Evolutionary conservation across 805 yeast genomes (phyloP), one percentile per base, ranked within the genome.

Genomic region (Zygosaccharomyces rouxii): DNA sequence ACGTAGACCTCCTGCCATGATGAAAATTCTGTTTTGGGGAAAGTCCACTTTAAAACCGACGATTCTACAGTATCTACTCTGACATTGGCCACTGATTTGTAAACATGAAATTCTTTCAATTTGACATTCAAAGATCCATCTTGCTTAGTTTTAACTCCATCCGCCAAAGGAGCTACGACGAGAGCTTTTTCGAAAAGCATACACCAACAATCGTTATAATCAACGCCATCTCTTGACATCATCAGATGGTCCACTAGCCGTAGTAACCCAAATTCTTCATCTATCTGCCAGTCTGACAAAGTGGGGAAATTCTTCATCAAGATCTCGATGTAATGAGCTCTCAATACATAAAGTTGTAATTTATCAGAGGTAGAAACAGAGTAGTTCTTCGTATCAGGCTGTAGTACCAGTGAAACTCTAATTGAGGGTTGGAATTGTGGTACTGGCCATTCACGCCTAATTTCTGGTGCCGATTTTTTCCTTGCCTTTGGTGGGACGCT

Each of bases 231-330:
- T 18, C 51, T 54, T 1, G 71, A 67, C 3, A 70, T 57, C 40
- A 58, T 42, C 14, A 72, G 54, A 10, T 41, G 53, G 53, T 72
- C 75, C 9, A 70, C 69, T 9, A 71, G 44, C 44, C 75, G 57
- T 38, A 72, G 48, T 5, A 62, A 45, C 0, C 76, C 76, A 49
- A 59, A 66, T 30, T 54, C 47, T 3, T 62, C 53, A 43, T 70
- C 72, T 18, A 69, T 45, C 18, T 58, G 55, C 49, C 62, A 55
- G 26, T 59, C 66, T 1, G 47, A 38, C 10, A 70, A 37, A 1
- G 47, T 28, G 2, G 58, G 47, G 42, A 59, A 61, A 19, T 54
- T 55, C 9, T 47, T 50, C 13, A 58, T 39, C 16, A 66, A 47
- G 3, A 53, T 22, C 19, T 61, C 62, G n/a, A 58, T 53, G 35